A percentile compares a stretch with the other conserved stretches of the same genome.
phyloP scores from a whole-genome alignment of 192 early-diverging fungal species.

The Mortierella hygrophila region DNA sequence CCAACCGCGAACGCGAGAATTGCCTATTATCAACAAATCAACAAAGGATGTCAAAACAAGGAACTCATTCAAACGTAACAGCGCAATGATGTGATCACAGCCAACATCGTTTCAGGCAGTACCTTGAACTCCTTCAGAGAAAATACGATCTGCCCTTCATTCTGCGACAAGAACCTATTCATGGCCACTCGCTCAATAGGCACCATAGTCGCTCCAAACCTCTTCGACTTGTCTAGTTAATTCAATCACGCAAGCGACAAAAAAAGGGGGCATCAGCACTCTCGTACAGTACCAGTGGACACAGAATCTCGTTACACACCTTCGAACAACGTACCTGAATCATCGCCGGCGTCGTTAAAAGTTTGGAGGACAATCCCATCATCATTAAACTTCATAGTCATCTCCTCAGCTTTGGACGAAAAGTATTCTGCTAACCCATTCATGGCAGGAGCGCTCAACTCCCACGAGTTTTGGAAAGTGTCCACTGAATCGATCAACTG shows the following conservation, averaged over 20 bases:
- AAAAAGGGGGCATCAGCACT: background rate
- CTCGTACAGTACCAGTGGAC: background rate
- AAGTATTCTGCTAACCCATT: conserved; percentile 42
- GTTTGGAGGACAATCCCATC: conserved; percentile 30
- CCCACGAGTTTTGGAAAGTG: conserved; percentile 32
- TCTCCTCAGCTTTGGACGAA: conserved; percentile 43
- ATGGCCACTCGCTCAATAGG: conserved; percentile 14
- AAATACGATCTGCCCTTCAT: conserved; percentile 25
- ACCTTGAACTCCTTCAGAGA: conserved; percentile 51
- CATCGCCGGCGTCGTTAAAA: conserved; percentile 8
- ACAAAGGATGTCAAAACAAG: no score
- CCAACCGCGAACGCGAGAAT: conserved; percentile 33
- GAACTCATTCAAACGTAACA: background rate
- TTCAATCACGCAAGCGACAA: background rate
- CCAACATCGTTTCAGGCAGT: background rate
- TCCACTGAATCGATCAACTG: conserved; percentile 27
- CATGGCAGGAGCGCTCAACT: conserved; percentile 18
- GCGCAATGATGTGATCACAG: no score
- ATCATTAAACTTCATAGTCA: conserved; percentile 35
- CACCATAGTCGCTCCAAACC: conserved; percentile 32
- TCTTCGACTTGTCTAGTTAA: conserved; percentile 7
- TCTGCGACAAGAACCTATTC: conserved; percentile 19
- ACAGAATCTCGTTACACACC: background rate
- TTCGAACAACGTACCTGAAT: conserved; percentile 4
- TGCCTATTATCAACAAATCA: background rate